A percentile compares a stretch with the other conserved stretches of the same genome.
Evolutionary conservation across 352 stramenopile genomes (phyloP).

Genomic region (Globisporangium nodosum): DNA sequence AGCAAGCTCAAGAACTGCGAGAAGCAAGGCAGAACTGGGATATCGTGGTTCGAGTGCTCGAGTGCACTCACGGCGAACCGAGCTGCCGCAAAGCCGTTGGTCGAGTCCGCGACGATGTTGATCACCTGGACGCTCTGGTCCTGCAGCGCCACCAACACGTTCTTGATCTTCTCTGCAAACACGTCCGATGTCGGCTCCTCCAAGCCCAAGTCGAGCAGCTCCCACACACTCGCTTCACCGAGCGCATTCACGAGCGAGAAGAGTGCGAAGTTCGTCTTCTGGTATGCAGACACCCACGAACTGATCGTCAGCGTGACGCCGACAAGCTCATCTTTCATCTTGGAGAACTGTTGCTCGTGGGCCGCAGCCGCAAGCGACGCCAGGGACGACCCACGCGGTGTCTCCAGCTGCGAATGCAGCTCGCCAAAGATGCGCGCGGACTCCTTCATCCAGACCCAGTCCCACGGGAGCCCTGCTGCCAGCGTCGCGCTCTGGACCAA

Average conservation of each 20-base stretch:
- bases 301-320: slow-evolving; percentile 66
- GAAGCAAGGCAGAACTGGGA: slow-evolving; percentile 62
- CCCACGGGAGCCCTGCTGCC: slow-evolving; percentile 33
- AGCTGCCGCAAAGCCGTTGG: slow-evolving; percentile 31
- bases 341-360: slow-evolving; percentile 48
- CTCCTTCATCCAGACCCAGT: slow-evolving; percentile 58
- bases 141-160: slow-evolving; percentile 30
- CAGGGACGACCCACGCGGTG: slow-evolving; percentile 19
- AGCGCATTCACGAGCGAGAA: slow-evolving; percentile 68
- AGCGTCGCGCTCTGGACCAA: slow-evolving; percentile 42
- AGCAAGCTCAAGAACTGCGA: slow-evolving; percentile 44
- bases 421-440: slow-evolving; percentile 26
- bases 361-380: slow-evolving; percentile 13
- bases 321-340: slow-evolving; percentile 52
- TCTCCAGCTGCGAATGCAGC: slow-evolving; percentile 20
- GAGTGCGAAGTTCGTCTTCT: slow-evolving; percentile 45
- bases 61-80: slow-evolving; percentile 34
- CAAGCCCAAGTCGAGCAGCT: slow-evolving; percentile 50
- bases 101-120: slow-evolving; percentile 60
- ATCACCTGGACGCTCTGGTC: slow-evolving; percentile 55
- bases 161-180: slow-evolving; percentile 50
- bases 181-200: slow-evolving; percentile 31
- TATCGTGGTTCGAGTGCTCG: slow-evolving; percentile 30
- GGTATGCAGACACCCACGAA: slow-evolving; percentile 46
- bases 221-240: slow-evolving; percentile 50